These are phyloP conservation scores for Carex arenaria DNA, from an alignment of 202 grass and related monocot genomes.

Conservation along the genomic window DNA sequence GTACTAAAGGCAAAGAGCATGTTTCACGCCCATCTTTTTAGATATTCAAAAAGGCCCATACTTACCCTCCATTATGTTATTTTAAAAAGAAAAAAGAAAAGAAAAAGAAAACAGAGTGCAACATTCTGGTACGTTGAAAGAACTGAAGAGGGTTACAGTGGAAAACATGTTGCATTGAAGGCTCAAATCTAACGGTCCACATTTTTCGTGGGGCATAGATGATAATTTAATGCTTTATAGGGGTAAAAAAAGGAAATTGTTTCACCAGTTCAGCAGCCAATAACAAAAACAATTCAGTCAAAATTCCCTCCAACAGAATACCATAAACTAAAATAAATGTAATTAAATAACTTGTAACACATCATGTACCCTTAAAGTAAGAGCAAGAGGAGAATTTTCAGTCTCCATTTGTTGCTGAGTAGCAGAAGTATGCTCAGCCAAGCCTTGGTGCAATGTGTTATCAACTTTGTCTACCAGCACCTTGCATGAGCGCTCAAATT, in stretches of 20 bases:
- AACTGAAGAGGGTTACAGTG: too few relatives aligned
- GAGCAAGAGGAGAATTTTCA: conserved; percentile 65
- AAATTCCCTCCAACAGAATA: not conserved
- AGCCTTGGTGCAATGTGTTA: conserved; percentile 72
- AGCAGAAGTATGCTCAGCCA: conserved; percentile 68
- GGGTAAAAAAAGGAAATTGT: not conserved
- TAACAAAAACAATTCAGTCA: not conserved
- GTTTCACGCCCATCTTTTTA: not conserved
- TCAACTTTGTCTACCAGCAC: conserved; percentile 82
- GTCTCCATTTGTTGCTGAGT: conserved; percentile 58
- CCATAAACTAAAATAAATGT: not conserved
- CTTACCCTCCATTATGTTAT: too few relatives aligned
- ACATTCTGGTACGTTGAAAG: too few relatives aligned
- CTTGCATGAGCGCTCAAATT: conserved; percentile 86
- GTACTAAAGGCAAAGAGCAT: not conserved
- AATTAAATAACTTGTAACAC: conserved; percentile 3
- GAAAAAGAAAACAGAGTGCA: too few relatives aligned
- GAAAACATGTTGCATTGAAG: not conserved
- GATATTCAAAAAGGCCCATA: not conserved
- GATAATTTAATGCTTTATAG: not conserved
- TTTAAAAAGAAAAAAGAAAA: too few relatives aligned
- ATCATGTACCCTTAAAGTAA: conserved; percentile 65
- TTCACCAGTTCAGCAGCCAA: not conserved
- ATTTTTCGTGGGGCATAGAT: not conserved
- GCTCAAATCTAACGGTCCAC: not conserved